These are phyloP conservation scores for Elongisporangium anandrum DNA, from an alignment of 352 stramenopile genomes.

Conservation along the genomic window DNA sequence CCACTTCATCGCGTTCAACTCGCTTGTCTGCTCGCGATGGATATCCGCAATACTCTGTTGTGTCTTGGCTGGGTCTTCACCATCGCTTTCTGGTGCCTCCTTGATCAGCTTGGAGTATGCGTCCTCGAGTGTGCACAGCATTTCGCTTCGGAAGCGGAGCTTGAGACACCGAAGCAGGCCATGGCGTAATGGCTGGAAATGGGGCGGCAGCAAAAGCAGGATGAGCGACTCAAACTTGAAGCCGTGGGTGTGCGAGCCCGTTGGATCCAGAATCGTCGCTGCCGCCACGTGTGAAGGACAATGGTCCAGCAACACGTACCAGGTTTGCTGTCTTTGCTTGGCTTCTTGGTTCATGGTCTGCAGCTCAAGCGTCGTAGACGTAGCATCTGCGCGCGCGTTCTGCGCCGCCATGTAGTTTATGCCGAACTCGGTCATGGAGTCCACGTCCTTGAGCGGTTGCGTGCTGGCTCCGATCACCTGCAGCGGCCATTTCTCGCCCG, in stretches of 20 bases:
- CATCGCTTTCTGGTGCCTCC: not conserved
- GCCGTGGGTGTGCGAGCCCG: conserved; percentile 47
- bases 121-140: conserved; percentile 43
- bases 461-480: conserved; percentile 47
- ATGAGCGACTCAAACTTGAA: conserved; percentile 67
- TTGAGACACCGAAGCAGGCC: conserved; percentile 57
- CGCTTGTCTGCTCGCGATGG: conserved; percentile 30
- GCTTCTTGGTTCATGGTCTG: conserved; percentile 59
- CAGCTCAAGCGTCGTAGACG: conserved; percentile 48
- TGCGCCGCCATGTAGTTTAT: conserved; percentile 29
- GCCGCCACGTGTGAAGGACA: conserved; percentile 62
- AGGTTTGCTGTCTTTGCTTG: conserved; percentile 48
- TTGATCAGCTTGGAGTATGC: conserved; percentile 9
- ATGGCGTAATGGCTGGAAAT: conserved; percentile 56
- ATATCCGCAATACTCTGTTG: conserved; percentile 28
- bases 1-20: conserved; percentile 39
- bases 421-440: conserved; percentile 25
- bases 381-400: conserved; percentile 39
- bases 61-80: conserved; percentile 6
- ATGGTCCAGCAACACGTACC: conserved; percentile 66
- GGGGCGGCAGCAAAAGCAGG: conserved; percentile 55
- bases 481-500: conserved; percentile 58
- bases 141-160: conserved; percentile 48
- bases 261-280: conserved; percentile 50
- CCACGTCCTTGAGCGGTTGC: conserved; percentile 32